Percentiles rank a stretch among this genome's conserved stretches.
Evolutionary conservation across 1,284 basidiomycete genomes (phyloP).

Genomic region (Agaricales sp.): DNA sequence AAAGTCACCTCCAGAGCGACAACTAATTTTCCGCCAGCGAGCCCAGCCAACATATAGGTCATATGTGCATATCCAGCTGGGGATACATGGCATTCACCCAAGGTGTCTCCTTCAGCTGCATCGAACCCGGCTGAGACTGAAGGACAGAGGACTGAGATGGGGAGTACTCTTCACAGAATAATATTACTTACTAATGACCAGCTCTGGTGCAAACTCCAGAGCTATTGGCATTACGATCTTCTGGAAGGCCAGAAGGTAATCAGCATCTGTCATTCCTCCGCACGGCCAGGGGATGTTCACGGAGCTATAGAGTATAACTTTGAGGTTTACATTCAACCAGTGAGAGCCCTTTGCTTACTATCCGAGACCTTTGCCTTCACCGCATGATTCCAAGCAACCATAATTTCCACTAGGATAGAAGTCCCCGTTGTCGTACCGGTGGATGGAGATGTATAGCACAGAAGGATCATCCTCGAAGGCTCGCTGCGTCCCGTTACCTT

Average conservation of each 20-base stretch:
- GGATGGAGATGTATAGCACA: constrained; percentile 93
- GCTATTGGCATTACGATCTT: constrained; percentile 96
- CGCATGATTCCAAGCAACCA: constrained; percentile 79
- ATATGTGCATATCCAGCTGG: constrained; percentile 97
- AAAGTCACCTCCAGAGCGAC: constrained; percentile 94
- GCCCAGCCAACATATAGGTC: constrained; percentile 91
- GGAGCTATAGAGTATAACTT: constrained; percentile 38
- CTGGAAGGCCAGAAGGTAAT: constrained; percentile 96
- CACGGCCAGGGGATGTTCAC: constrained; percentile 97
- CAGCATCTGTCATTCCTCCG: constrained; percentile 84
- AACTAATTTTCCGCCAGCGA: constrained; percentile 84
- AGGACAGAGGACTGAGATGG: constrained; percentile 4
- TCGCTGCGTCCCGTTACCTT: constrained; percentile 93
- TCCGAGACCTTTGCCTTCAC: constrained; percentile 75
- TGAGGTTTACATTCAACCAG: constrained; percentile 2
- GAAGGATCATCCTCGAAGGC: constrained; percentile 89
- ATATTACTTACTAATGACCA: constrained; percentile 79
- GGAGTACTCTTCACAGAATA: not conserved
- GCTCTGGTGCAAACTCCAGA: constrained; percentile 89
- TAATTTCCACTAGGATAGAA: constrained; percentile 94
- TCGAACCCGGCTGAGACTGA: constrained; percentile 97
- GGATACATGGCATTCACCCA: constrained; percentile 86
- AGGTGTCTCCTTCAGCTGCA: constrained; percentile 85
- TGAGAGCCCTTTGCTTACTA: constrained; percentile 45
- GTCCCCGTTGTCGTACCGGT: constrained; percentile 84